Evolutionary conservation across 169 alveolate genomes (phyloP).

Genomic region (Toxoplasma gondii): DNA sequence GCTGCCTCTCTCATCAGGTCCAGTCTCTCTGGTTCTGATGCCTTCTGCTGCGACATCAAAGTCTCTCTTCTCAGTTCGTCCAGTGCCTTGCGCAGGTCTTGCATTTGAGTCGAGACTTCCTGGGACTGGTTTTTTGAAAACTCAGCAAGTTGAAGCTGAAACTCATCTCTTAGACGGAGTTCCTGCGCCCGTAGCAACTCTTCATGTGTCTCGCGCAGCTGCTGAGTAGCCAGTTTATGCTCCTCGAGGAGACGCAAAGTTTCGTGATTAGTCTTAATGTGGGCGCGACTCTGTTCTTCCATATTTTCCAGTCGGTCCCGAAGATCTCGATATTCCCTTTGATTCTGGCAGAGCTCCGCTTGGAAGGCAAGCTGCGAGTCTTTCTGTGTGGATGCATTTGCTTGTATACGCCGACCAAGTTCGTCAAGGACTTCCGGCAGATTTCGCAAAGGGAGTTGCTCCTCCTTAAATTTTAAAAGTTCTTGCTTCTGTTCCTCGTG

Average conservation of each 20-base stretch:
- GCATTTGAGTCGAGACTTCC: not conserved
- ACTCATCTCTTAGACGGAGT: not conserved
- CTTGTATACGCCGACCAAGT: not conserved
- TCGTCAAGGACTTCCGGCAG: not conserved
- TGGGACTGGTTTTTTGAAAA: not conserved
- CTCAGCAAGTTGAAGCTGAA: not conserved
- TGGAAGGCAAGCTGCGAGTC: not conserved
- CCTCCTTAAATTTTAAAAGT: not conserved
- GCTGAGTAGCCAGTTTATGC: not conserved
- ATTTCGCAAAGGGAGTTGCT: not conserved
- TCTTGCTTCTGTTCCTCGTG: not conserved
- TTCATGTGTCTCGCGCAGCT: not conserved
- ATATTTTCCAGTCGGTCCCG: not conserved
- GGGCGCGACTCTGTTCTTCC: not conserved
- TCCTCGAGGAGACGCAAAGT: not conserved
- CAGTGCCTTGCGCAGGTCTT: not conserved
- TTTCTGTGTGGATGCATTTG: not conserved
- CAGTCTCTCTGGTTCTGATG: not conserved
- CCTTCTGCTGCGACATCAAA: not conserved
- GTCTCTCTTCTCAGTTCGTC: not conserved
- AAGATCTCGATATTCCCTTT: not conserved
- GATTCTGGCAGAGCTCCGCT: not conserved
- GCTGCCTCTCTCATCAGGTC: not conserved
- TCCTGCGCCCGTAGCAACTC: not conserved
- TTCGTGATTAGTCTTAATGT: not conserved